Base-by-base conservation (phyloP, 352 stramenopile species). In the Globisporangium camurandrum region DNA sequence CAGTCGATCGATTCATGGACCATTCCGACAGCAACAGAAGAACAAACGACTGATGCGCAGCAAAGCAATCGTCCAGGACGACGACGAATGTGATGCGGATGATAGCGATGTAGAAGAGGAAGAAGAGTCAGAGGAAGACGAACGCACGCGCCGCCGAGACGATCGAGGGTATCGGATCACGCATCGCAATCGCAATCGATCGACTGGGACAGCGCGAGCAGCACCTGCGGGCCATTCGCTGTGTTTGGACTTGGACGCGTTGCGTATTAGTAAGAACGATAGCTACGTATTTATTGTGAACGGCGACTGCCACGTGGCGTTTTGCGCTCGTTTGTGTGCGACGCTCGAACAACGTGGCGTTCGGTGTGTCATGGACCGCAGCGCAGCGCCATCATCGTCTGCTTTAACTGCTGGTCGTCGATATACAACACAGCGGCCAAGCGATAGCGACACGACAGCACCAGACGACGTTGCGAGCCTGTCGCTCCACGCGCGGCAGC, bases 161-260 rank as follows among this genome's bases (percentile, higher is more conserved):
- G n/a, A n/a, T n/a, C n/a, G n/a, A n/a, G n/a, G n/a, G n/a, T n/a
- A n/a, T n/a, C n/a, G n/a, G n/a, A n/a, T n/a, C n/a, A n/a, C n/a
- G n/a, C n/a, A n/a, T n/a, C n/a, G n/a, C n/a, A n/a, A n/a, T n/a
- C n/a, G n/a, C n/a, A n/a, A n/a, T n/a, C n/a, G n/a, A n/a, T n/a
- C n/a, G n/a, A n/a, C n/a, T n/a, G n/a, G n/a, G n/a, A n/a, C n/a
- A n/a, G n/a, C n/a, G n/a, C n/a, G n/a, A n/a, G 69, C 69, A 0
- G 78, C 91, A 37, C 80, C 77, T 16, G 80, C 91, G 59, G 88
- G 69, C 48, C 80, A 93, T 40, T 62, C 67, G 3, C 91, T 93
- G 52, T 88, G 74, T 22, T 49, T 70, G 49, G 64, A 62, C 14
- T 51, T 93, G 1, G 66, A 75, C n/a, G 73, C 68, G n/a, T n/a